Conservation (phyloP, 768 basidiomycete species). For the Boletus huronensis region DNA sequence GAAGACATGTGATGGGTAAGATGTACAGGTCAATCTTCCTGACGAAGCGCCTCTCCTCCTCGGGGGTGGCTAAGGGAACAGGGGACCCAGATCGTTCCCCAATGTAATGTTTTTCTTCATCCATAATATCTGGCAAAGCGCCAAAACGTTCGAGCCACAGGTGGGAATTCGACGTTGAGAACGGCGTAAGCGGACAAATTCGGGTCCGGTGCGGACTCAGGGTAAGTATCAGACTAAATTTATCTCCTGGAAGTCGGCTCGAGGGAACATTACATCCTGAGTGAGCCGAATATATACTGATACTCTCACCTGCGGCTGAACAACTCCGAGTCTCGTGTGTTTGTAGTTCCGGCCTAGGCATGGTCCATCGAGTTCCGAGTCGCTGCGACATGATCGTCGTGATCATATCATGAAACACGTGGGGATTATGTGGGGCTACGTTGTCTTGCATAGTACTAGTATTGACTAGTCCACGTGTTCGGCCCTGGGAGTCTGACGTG, state of each 20-base stretch:
- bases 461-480: too few relatives aligned
- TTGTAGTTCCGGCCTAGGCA: not conserved
- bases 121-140: constrained; percentile 8
- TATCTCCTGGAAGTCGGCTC: not conserved
- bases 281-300: not conserved
- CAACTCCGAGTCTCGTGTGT: not conserved
- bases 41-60: constrained; percentile 36
- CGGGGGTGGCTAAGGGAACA: constrained; percentile 22
- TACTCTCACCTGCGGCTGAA: not conserved
- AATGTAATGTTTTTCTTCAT: constrained; percentile 16
- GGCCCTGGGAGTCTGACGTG: too few relatives aligned
- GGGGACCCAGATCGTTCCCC: not conserved
- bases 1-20: constrained; percentile 58
- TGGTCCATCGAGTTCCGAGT: not conserved
- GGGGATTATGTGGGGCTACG: too few relatives aligned
- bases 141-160: not conserved
- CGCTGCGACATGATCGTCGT: not conserved
- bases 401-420: too few relatives aligned
- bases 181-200: not conserved
- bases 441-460: too few relatives aligned
- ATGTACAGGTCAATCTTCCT: constrained; percentile 36
- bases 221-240: not conserved
- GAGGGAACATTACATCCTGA: not conserved
- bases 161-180: not conserved
- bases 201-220: not conserved